phyloP scores from a whole-genome alignment of 768 basidiomycete species.

The Pisolithus orientalis region DNA sequence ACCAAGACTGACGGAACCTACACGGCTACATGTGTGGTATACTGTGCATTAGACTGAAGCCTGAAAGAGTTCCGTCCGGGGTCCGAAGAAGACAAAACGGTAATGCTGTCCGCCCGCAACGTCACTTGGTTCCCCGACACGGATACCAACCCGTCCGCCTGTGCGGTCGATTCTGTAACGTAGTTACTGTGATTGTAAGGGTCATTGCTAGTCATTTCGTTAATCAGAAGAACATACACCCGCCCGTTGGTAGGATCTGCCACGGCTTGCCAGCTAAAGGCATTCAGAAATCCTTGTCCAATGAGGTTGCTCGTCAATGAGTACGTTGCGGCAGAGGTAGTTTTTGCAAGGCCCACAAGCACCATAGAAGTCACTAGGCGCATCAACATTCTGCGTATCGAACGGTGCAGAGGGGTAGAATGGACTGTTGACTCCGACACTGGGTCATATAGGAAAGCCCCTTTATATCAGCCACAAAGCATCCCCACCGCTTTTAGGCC shows the following conservation, averaged over 20 bases:
- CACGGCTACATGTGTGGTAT: slow-evolving; percentile 30
- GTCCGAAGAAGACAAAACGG: slow-evolving; percentile 22
- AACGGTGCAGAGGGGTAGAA: too few relatives aligned
- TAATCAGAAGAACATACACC: slow-evolving; percentile 14
- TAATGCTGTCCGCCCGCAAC: slow-evolving; percentile 28
- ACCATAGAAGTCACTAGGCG: background rate
- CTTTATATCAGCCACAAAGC: too few relatives aligned
- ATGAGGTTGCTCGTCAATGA: slow-evolving; percentile 36
- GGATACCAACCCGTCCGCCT: slow-evolving; percentile 50
- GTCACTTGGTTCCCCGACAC: slow-evolving; percentile 36
- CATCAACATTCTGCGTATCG: background rate
- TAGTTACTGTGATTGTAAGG: slow-evolving; percentile 30
- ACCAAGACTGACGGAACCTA: slow-evolving; percentile 2
- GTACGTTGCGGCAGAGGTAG: slow-evolving; percentile 32
- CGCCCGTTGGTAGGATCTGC: slow-evolving; percentile 31
- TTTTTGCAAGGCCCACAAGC: background rate
- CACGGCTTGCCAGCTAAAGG: slow-evolving; percentile 17
- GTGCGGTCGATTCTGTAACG: slow-evolving; percentile 42
- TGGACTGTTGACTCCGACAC: too few relatives aligned
- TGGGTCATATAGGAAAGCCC: too few relatives aligned
- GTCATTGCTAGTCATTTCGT: background rate
- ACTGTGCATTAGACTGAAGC: slow-evolving; percentile 24
- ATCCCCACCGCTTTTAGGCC: too few relatives aligned
- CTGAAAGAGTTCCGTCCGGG: slow-evolving; percentile 34
- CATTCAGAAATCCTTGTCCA: slow-evolving; percentile 41